Evolutionary conservation across 2,329 filamentous ascomycete genomes (phyloP).

Genomic region (Trichoderma sp.): DNA sequence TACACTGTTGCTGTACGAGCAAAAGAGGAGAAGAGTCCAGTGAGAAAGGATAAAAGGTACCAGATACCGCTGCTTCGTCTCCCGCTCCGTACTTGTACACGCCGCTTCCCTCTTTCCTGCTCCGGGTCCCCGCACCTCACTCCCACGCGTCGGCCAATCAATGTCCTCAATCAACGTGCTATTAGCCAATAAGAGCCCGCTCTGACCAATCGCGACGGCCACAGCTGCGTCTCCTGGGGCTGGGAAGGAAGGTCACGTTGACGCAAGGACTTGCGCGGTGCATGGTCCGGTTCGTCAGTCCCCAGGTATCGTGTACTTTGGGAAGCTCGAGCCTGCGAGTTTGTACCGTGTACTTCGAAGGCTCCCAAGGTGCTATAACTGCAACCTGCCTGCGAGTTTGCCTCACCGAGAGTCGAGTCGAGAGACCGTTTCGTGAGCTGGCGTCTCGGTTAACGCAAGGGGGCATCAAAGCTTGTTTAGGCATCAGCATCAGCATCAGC

Average conservation of each 20-base stretch:
- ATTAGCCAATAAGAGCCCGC: slow-evolving; percentile 22
- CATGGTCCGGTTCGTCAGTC: background rate
- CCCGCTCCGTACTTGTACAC: background rate
- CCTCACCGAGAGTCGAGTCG: background rate
- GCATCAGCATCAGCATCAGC: background rate
- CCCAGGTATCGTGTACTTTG: background rate
- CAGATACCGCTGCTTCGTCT: background rate
- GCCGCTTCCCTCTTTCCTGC: background rate
- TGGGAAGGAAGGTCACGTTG: slow-evolving; percentile 25
- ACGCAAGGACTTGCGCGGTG: background rate
- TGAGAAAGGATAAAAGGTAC: background rate
- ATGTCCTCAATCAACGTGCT: background rate
- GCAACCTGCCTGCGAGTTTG: background rate
- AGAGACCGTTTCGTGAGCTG: background rate
- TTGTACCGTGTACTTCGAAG: background rate
- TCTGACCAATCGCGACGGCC: slow-evolving; percentile 19
- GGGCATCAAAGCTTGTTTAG: background rate
- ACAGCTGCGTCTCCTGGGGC: background rate
- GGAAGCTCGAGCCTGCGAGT: no score
- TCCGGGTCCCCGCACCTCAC: background rate
- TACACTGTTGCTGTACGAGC: no score
- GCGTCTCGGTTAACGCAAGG: background rate
- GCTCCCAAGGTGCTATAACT: no score
- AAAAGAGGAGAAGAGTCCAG: background rate
- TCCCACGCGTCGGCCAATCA: slow-evolving; percentile 14